Evolutionary conservation across 148 eudicot species (phyloP).

Genomic region (Hydrangea macrophylla): DNA sequence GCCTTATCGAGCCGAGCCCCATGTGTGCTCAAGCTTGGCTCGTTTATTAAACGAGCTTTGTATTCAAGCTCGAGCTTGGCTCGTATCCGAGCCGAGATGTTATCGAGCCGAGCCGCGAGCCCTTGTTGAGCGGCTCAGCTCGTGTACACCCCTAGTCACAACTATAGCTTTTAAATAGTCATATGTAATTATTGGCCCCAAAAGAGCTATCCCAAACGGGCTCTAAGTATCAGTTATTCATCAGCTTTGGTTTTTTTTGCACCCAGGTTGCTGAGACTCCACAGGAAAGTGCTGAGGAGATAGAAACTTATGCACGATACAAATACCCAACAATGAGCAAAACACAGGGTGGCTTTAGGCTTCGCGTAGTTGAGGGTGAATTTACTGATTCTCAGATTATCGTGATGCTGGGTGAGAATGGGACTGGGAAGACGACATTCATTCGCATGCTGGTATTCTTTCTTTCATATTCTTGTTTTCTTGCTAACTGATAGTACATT

Average conservation of each 20-base stretch:
- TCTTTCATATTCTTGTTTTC: neutral
- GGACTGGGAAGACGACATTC: conserved; percentile 94
- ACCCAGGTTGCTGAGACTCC: conserved; percentile 89
- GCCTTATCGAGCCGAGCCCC: no score
- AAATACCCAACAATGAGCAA: conserved; percentile 86
- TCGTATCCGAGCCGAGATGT: no score
- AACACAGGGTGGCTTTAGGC: conserved; percentile 81
- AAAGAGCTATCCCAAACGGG: no score
- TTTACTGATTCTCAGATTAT: conserved; percentile 94
- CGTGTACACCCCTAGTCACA: no score
- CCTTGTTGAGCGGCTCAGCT: no score
- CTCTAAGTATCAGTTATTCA: no score
- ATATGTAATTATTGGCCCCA: no score
- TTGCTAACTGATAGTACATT: neutral
- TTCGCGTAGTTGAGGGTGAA: conserved; percentile 77
- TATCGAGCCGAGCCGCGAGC: no score
- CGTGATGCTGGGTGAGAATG: conserved; percentile 99
- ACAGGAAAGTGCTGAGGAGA: conserved; percentile 87
- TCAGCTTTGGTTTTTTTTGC: conserved; percentile 6
- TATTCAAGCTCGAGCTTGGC: no score
- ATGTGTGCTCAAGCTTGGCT: no score
- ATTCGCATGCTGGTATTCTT: conserved; percentile 84
- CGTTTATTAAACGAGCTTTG: no score
- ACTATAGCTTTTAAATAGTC: no score
- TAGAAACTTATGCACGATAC: conserved; percentile 84